phyloP scores from a whole-genome alignment of 2,329 filamentous ascomycete species.

The Aspergillus fumigatiaffinis region DNA sequence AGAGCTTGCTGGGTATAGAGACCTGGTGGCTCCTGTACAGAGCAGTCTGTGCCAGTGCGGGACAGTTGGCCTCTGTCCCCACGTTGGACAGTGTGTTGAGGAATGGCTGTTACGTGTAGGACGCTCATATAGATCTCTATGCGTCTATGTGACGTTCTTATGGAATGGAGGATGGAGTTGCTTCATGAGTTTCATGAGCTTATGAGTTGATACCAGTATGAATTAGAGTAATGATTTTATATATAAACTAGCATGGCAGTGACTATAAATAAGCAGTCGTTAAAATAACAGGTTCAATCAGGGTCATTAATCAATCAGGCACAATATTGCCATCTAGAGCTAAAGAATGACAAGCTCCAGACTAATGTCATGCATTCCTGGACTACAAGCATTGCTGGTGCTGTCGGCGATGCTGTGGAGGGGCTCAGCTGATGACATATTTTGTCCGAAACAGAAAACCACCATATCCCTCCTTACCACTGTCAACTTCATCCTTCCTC shows the following conservation, averaged over 20 bases:
- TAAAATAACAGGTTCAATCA: neutral
- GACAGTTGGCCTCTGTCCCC: neutral
- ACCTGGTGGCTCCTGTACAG: neutral
- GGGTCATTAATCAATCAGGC: neutral
- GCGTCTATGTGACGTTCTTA: neutral
- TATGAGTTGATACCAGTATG: neutral
- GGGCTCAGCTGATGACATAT: slow-evolving; percentile 8
- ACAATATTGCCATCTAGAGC: neutral
- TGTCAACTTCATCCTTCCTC: slow-evolving; percentile 15
- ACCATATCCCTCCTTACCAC: slow-evolving; percentile 2
- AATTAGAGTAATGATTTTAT: neutral
- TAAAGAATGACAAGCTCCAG: neutral
- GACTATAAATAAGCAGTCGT: neutral
- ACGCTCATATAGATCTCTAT: neutral
- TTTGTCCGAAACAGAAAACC: slow-evolving; percentile 6
- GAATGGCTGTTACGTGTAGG: neutral
- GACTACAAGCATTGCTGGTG: neutral
- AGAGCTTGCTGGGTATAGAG: neutral
- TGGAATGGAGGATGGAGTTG: neutral
- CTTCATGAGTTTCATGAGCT: neutral
- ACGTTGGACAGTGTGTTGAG: neutral
- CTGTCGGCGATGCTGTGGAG: slow-evolving; percentile 6
- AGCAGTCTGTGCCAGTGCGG: neutral
- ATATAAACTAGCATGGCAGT: neutral
- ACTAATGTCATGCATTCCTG: neutral